Evolutionary conservation across 2,329 filamentous ascomycete genomes (phyloP).

Genomic region (Neonectria magnoliae): DNA sequence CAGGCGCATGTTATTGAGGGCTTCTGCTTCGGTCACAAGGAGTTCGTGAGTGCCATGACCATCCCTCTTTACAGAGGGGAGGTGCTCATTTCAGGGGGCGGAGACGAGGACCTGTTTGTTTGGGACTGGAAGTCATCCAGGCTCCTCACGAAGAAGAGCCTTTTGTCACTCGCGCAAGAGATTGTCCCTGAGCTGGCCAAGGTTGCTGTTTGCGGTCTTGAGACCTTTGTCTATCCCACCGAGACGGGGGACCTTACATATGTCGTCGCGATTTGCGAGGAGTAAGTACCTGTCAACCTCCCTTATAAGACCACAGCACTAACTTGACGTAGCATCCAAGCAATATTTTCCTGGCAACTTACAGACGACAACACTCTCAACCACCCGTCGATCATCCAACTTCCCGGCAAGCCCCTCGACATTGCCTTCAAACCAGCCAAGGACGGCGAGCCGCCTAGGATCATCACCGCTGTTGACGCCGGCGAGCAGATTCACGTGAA

Average conservation of each 20-base stretch:
- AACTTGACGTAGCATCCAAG: conserved; percentile 60
- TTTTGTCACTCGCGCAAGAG: conserved; percentile 57
- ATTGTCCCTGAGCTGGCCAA: conserved; percentile 51
- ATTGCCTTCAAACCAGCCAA: conserved; percentile 46
- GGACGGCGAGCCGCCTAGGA: conserved; percentile 36
- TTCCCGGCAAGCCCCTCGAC: conserved; percentile 75
- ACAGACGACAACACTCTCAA: conserved; percentile 58
- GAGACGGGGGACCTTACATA: conserved; percentile 43
- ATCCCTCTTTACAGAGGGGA: conserved; percentile 65
- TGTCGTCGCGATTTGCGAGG: conserved; percentile 66
- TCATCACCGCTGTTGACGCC: conserved; percentile 55
- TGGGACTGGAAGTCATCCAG: conserved; percentile 80
- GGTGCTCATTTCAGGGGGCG: conserved; percentile 86
- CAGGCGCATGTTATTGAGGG: conserved; percentile 89
- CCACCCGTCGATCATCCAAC: conserved; percentile 57
- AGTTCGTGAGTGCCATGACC: conserved; percentile 84
- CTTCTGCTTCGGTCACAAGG: conserved; percentile 87
- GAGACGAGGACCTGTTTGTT: conserved; percentile 79
- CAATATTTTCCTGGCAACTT: conserved; percentile 73
- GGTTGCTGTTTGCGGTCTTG: conserved; percentile 59
- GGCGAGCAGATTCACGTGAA: conserved; percentile 40
- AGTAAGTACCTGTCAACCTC: conserved; percentile 53
- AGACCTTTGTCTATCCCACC: conserved; percentile 47
- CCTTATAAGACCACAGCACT: conserved; percentile 10
- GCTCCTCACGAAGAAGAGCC: conserved; percentile 63